Conservation (phyloP, 371 early-diverging fungal species). For the Rhizopus microsporus region DNA sequence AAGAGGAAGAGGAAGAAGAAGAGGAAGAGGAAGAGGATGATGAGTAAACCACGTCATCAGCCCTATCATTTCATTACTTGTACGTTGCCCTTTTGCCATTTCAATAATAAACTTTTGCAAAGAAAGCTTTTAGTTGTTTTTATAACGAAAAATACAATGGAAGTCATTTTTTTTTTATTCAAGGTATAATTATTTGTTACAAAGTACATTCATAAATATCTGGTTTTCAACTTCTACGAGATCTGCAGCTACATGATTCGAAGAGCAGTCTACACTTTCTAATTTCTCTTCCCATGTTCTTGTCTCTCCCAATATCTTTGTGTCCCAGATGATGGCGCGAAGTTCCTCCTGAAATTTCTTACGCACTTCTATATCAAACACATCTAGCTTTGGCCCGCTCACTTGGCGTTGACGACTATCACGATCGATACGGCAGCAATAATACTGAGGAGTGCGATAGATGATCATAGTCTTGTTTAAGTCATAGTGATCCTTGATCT, state of each 20-base stretch:
- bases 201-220: slow-evolving; percentile 44
- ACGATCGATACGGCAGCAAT: slow-evolving; percentile 52
- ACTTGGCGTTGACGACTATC: slow-evolving; percentile 33
- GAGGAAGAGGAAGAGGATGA: slow-evolving; percentile 10
- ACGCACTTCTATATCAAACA: slow-evolving; percentile 37
- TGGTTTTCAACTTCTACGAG: slow-evolving; percentile 54
- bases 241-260: slow-evolving; percentile 50
- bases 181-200: slow-evolving; percentile 14
- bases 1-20: background rate
- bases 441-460: slow-evolving; percentile 56
- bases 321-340: slow-evolving; percentile 42
- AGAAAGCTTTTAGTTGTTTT: too few species aligned
- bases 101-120: too few species aligned
- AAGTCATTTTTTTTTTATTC: too few species aligned
- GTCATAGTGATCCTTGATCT: slow-evolving; percentile 33
- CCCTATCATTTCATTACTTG: background rate
- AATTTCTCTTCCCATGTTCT: slow-evolving; percentile 38
- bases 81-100: background rate
- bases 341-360: slow-evolving; percentile 28
- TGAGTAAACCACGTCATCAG: slow-evolving; percentile 8
- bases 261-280: slow-evolving; percentile 30
- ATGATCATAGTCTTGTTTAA: slow-evolving; percentile 29
- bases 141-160: too few species aligned
- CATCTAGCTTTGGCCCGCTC: slow-evolving; percentile 39
- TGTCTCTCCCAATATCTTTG: slow-evolving; percentile 34